Base-by-base conservation (phyloP, 495 filamentous ascomycete genomes). In the Lasiosphaeria hispida region DNA sequence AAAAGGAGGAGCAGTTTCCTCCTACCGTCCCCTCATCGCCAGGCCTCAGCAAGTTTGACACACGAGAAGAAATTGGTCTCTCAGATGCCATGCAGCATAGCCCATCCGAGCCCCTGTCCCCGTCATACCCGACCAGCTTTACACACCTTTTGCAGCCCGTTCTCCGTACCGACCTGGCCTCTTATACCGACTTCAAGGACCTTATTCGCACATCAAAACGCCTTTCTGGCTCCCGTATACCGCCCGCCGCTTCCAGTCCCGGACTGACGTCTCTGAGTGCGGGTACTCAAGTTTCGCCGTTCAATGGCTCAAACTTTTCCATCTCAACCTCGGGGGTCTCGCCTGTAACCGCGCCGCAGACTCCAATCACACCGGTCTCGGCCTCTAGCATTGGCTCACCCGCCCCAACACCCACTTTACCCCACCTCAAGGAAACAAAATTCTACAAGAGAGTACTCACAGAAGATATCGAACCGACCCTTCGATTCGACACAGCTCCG, bases 401-500 rank as follows among this genome's bases (percentile, higher is more conserved):
- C 4, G 48, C 59, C 11, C 48, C 66, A 10, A 61, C 64, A 6
- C 57, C 63, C 1, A 51, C 63, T 9, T 61, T 77, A 14, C 75
- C 73, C 10, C 63, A 69, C 2, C 73, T 98, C 43, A 96, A 96
- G 65, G 94, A 97, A 53, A 91, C 88, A 3, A 88, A 87, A 59
- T 97, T 96, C 70, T 98, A 92, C 73, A 98, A 98, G 72, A 85
- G 94, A 17, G 83, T 81, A 6, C 71, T 96, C 10, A 77, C 83
- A 51, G 94, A 98, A 69, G 94, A 97, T 72, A 88, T 98, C 53
- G 94, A 98, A 72, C 94, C 94, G 2, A 96, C 94, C 0, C 73
- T 98, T 15, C 83, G 94, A 40, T 81, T 97, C 4, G 94, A 98
- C 72, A 80, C 81, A 5, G 90, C 94, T 0, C 93, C 94, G 0